Conservation (phyloP, 2,329 filamentous ascomycete species). For the Stylonectria norvegica region DNA sequence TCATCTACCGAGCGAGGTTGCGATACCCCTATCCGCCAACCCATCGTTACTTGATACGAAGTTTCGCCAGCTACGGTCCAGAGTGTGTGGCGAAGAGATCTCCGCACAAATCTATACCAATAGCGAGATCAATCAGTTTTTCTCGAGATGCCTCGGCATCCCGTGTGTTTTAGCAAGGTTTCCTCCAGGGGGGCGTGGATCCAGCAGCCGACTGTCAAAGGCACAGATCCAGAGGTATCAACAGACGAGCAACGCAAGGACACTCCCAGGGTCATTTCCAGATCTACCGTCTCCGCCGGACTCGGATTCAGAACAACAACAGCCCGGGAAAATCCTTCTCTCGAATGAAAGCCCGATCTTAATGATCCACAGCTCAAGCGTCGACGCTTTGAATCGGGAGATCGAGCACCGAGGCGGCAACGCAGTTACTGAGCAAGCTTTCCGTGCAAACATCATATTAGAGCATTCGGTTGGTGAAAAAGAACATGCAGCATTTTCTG, state of each 20-base stretch:
- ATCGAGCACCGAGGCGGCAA: conserved; percentile 64
- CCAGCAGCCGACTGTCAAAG: conserved; percentile 66
- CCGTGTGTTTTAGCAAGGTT: conserved; percentile 84
- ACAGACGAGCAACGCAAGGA: conserved; percentile 17
- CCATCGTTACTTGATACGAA: conserved; percentile 51
- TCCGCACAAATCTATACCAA: conserved; percentile 68
- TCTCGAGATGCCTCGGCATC: conserved; percentile 69
- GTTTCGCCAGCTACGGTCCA: conserved; percentile 50
- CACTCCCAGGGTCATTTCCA: conserved; percentile 54
- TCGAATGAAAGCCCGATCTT: conserved; percentile 95
- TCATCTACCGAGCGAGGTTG: conserved; percentile 36
- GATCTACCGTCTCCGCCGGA: conserved; percentile 53
- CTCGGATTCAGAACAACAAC: conserved; percentile 48
- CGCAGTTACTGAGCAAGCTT: conserved; percentile 67
- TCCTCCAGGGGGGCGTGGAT: conserved; percentile 61
- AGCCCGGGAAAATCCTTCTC: conserved; percentile 61
- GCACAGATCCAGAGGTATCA: conserved; percentile 63
- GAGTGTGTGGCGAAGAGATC: conserved; percentile 80
- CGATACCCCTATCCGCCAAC: conserved; percentile 65
- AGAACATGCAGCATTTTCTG: conserved; percentile 62
- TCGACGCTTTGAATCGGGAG: conserved; percentile 71
- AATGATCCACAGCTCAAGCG: conserved; percentile 73
- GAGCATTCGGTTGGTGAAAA: conserved; percentile 33
- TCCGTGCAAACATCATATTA: conserved; percentile 85
- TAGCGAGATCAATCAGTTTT: conserved; percentile 66